Conservation (phyloP, 768 basidiomycete genomes). For the Tubosaeta sp. region DNA sequence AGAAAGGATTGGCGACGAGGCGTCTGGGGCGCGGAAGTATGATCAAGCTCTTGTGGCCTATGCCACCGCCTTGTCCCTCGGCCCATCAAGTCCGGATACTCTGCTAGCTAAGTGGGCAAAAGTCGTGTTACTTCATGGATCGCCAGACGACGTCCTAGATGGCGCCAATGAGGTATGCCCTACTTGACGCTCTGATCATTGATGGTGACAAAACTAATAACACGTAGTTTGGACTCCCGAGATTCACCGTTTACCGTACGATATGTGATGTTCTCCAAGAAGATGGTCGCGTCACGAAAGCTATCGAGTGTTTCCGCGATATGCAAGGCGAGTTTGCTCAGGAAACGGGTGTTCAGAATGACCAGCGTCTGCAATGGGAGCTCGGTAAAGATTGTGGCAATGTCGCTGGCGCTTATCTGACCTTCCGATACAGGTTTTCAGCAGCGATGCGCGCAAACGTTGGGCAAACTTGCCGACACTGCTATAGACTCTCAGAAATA, state of each 20-base stretch:
- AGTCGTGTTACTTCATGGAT: not conserved
- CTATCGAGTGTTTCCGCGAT: not conserved
- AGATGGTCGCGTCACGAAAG: not conserved
- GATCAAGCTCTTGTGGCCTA: conserved; percentile 1
- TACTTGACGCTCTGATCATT: not conserved
- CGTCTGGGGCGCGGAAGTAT: not conserved
- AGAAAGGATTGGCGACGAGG: not conserved
- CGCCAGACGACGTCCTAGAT: not conserved
- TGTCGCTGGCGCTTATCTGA: not conserved
- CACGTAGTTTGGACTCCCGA: not conserved
- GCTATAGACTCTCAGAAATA: not conserved
- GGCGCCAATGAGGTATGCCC: not conserved
- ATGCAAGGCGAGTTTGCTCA: not conserved
- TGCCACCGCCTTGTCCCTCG: not conserved
- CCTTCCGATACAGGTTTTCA: not conserved
- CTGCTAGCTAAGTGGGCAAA: not conserved
- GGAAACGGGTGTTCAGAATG: not conserved
- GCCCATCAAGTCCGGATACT: not conserved
- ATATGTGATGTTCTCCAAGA: not conserved
- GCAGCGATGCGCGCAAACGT: not conserved
- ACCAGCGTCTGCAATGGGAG: not conserved
- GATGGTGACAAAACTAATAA: not conserved
- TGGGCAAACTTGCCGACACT: not conserved
- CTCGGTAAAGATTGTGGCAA: not conserved
- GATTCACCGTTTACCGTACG: not conserved